phyloP scores from a whole-genome alignment of 2,329 filamentous ascomycete species.

The Aspergillus melleus region DNA sequence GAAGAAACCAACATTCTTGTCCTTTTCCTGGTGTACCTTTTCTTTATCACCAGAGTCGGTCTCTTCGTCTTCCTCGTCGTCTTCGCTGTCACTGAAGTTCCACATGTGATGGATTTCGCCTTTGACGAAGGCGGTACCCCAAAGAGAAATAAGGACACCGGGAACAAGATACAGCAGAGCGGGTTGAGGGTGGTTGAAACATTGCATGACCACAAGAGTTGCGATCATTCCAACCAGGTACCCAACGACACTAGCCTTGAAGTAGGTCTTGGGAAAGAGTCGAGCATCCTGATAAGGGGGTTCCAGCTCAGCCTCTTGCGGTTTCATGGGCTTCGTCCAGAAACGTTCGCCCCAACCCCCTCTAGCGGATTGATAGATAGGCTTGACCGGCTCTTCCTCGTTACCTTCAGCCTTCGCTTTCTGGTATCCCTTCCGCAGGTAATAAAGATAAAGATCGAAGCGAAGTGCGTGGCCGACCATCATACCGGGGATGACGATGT shows the following conservation, averaged over 20 bases:
- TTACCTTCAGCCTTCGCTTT: slow-evolving; percentile 24
- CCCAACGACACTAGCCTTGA: slow-evolving; percentile 71
- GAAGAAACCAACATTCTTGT: slow-evolving; percentile 23
- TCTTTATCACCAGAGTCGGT: slow-evolving; percentile 4
- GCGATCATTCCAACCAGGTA: slow-evolving; percentile 76
- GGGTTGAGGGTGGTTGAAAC: slow-evolving; percentile 81
- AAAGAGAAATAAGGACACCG: slow-evolving; percentile 72
- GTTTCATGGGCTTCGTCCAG: slow-evolving; percentile 59
- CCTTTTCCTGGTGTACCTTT: slow-evolving; percentile 44
- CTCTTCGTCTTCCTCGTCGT: slow-evolving; percentile 37
- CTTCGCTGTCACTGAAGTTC: slow-evolving; percentile 70
- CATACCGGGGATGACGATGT: slow-evolving; percentile 89
- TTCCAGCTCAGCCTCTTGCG: slow-evolving; percentile 30
- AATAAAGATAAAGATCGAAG: slow-evolving; percentile 87
- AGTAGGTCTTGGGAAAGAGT: slow-evolving; percentile 80
- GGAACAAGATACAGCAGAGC: slow-evolving; percentile 92
- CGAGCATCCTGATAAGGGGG: slow-evolving; percentile 40
- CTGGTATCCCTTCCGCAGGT: slow-evolving; percentile 64
- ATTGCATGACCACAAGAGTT: slow-evolving; percentile 74
- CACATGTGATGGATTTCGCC: slow-evolving; percentile 77
- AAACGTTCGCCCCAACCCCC: slow-evolving; percentile 81
- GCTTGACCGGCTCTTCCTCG: slow-evolving; percentile 26
- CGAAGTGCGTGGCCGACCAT: slow-evolving; percentile 83
- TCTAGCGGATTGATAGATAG: slow-evolving; percentile 55
- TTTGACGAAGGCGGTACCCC: slow-evolving; percentile 68